Evolutionary conservation across 2,329 filamentous ascomycete species (phyloP).

Genomic region (Biscogniauxia mediterranea): DNA sequence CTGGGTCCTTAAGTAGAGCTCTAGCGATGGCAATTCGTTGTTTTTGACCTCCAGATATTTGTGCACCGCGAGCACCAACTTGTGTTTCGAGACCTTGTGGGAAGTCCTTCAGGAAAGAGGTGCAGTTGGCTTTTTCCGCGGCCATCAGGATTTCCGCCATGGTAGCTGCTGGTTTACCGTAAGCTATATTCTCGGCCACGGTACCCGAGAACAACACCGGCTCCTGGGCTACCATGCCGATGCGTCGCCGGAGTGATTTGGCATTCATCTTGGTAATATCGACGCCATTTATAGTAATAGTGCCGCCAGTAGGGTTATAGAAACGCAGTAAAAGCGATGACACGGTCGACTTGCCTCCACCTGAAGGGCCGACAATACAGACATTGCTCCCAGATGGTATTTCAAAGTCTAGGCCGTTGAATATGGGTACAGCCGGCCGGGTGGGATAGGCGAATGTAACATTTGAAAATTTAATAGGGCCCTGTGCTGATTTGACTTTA

Average conservation of each 20-base stretch:
- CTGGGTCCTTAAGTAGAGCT: slow-evolving; percentile 90
- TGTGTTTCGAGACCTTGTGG: slow-evolving; percentile 93
- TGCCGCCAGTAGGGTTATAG: slow-evolving; percentile 77
- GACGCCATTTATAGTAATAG: slow-evolving; percentile 78
- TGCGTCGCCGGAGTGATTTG: slow-evolving; percentile 86
- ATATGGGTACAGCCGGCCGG: slow-evolving; percentile 85
- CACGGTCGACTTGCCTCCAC: slow-evolving; percentile 94
- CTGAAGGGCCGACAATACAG: slow-evolving; percentile 92
- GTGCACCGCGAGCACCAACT: slow-evolving; percentile 87
- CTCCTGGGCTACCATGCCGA: slow-evolving; percentile 94
- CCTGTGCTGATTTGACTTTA: slow-evolving; percentile 79
- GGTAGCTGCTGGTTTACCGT: slow-evolving; percentile 78
- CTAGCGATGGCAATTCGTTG: slow-evolving; percentile 96
- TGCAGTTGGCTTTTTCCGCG: slow-evolving; percentile 89
- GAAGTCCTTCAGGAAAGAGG: slow-evolving; percentile 87
- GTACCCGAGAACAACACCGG: slow-evolving; percentile 88
- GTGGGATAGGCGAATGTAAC: slow-evolving; percentile 92
- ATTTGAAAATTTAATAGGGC: slow-evolving; percentile 82
- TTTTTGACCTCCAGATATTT: slow-evolving; percentile 94
- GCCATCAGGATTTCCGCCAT: slow-evolving; percentile 80
- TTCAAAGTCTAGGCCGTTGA: slow-evolving; percentile 82
- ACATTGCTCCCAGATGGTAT: slow-evolving; percentile 94
- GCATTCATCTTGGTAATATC: slow-evolving; percentile 87
- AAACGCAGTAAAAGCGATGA: slow-evolving; percentile 88
- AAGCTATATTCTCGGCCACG: slow-evolving; percentile 86